Evolutionary conservation across 805 yeast species (phyloP).

Genomic region (Candida anglica): DNA sequence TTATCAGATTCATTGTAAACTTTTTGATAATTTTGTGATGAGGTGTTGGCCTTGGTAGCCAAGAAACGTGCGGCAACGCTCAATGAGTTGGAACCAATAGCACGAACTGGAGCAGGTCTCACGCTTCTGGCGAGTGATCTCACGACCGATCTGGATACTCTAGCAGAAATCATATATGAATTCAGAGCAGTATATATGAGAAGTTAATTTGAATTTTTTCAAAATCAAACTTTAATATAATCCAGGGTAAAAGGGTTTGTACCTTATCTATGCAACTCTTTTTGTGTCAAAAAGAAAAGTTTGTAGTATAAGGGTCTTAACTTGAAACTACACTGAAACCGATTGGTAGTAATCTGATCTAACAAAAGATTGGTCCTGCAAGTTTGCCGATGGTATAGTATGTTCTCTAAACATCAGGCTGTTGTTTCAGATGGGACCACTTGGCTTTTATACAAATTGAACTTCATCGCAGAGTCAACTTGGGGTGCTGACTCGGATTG

Average conservation of each 20-base stretch:
- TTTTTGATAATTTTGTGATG: slow-evolving; percentile 47
- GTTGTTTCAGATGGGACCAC: not conserved
- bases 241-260: too few relatives aligned
- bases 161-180: slow-evolving; percentile 3
- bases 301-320: too few relatives aligned
- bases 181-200: too few relatives aligned
- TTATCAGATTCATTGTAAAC: slow-evolving; percentile 41
- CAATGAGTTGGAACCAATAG: not conserved
- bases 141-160: slow-evolving; percentile 3
- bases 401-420: too few relatives aligned
- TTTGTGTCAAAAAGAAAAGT: too few relatives aligned
- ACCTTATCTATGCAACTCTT: too few relatives aligned
- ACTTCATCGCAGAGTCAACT: not conserved
- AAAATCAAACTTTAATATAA: too few relatives aligned
- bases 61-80: slow-evolving; percentile 4
- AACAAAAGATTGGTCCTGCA: too few relatives aligned
- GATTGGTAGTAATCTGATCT: not conserved
- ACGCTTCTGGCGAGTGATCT: not conserved
- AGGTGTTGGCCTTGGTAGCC: slow-evolving; percentile 44
- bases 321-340: too few relatives aligned
- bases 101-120: not conserved
- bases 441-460: not conserved
- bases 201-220: too few relatives aligned
- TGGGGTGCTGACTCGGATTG: slow-evolving; percentile 3
- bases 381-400: too few relatives aligned